These are phyloP conservation scores for Ehretia macrophylla DNA, from an alignment of 257 asterid genomes.

Conservation along the genomic window DNA sequence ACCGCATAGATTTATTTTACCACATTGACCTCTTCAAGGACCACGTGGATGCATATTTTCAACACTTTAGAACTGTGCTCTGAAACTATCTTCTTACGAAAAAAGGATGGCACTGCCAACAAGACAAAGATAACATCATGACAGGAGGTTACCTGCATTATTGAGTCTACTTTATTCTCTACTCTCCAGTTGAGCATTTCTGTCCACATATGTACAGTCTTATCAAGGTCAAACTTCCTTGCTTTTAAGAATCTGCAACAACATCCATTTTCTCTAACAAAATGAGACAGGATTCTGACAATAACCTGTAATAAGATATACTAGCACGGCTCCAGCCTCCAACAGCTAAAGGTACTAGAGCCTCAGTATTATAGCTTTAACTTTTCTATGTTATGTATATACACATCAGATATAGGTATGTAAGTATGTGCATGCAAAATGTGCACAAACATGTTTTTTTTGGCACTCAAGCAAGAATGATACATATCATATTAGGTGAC, in stretches of 20 bases:
- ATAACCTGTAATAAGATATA: background rate
- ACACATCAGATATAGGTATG: no score
- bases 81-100: conserved; percentile 1
- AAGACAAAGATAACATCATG: background rate
- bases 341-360: background rate
- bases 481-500: no score
- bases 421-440: no score
- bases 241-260: conserved; percentile 82
- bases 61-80: no score
- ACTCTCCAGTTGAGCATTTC: conserved; percentile 98
- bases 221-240: conserved; percentile 93
- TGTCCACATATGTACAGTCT: conserved; percentile 84
- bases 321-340: background rate
- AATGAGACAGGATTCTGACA: background rate
- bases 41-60: no score
- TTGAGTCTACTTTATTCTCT: conserved; percentile 78
- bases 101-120: conserved; percentile 9
- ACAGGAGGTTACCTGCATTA: conserved; percentile 55
- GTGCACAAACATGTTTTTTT: no score
- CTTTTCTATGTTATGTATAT: no score
- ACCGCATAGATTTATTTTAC: no score
- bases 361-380: background rate
- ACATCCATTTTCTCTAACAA: background rate
- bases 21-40: no score
- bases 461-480: no score